Base-by-base conservation (phyloP, 331 rosid species). In the Spiraea crenata region DNA sequence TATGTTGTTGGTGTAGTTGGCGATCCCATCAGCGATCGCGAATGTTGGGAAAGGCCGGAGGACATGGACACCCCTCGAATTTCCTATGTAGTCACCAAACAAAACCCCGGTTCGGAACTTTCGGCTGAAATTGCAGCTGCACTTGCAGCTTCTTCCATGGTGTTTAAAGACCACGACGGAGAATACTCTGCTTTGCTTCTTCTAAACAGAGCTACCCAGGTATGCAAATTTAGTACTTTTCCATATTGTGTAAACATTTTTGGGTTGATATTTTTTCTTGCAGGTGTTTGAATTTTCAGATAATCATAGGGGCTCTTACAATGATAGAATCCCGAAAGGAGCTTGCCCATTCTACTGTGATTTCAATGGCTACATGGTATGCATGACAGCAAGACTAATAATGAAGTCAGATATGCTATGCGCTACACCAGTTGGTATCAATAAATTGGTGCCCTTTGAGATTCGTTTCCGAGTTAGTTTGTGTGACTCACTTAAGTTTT, bases 261-360 rank as follows among this genome's bases (percentile, higher is more conserved):
- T 54, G 14, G 55, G 40, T 5, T 4, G 20, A 47, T 34, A 1
- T 54, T 19, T 19, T 54, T 54, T 2, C 12, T 59, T 35, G 17
- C 46, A 89, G 93, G 96, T 85, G 6, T 85, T 90, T 76, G 69
- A 79, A 31, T 87, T 87, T 66, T 89, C 96, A 42, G 87, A 90
- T 71, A 71, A 63, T 48, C 58, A 82, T 2, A 78, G 83, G 57
- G 96, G 96, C 17, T 67, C 85, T 31, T 87, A 86, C 47, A 86
- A 82, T 47, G 50, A n/a, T 1, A 76, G 84, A 15, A 59, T 84
- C 57, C 82, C 79, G 13, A 49, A 5, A 0, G 79, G 31, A 12
- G 86, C 25, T 1, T 90, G 96, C 75, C 92, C 92, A 0, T 90
- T 82, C 78, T 88, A 88, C 50, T 90, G 96, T 19, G 83, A 80